Percentiles rank a stretch among this genome's conserved stretches.
Evolutionary conservation across 352 stramenopile genomes (phyloP).

Genomic region (Pythium guiyangense): DNA sequence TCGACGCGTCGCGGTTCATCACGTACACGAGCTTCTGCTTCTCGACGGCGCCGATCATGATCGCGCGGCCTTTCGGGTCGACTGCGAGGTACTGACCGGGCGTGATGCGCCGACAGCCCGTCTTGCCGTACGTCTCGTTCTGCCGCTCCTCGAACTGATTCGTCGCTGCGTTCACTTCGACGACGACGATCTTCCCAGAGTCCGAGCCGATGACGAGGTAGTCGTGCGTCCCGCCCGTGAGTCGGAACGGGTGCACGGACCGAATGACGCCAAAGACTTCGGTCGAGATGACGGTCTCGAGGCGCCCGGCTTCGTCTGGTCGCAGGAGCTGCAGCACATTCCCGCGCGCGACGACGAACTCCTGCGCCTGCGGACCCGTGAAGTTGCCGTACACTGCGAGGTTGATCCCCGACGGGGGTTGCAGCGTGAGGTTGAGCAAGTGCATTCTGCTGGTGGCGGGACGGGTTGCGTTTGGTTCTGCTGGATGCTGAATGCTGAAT

Average conservation of each 20-base stretch:
- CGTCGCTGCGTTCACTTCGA: slow-evolving; percentile 89
- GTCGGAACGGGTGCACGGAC: slow-evolving; percentile 86
- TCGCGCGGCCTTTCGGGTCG: slow-evolving; percentile 96
- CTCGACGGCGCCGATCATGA: slow-evolving; percentile 96
- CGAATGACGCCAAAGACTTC: slow-evolving; percentile 92
- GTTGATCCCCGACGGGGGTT: slow-evolving; percentile 77
- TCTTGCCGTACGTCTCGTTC: slow-evolving; percentile 96
- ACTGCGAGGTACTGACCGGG: slow-evolving; percentile 97
- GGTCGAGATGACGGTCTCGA: slow-evolving; percentile 79
- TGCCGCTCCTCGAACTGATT: slow-evolving; percentile 86
- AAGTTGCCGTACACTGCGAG: slow-evolving; percentile 92
- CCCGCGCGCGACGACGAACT: slow-evolving; percentile 93
- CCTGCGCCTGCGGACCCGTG: slow-evolving; percentile 84
- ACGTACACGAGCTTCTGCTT: slow-evolving; percentile 99
- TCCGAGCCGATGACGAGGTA: slow-evolving; percentile 96
- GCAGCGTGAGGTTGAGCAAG: slow-evolving; percentile 86
- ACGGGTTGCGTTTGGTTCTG: not conserved
- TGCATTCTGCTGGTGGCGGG: slow-evolving; percentile 41
- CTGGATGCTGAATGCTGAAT: not conserved
- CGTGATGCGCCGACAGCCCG: slow-evolving; percentile 94
- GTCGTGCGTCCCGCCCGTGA: slow-evolving; percentile 89
- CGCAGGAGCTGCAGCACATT: slow-evolving; percentile 94
- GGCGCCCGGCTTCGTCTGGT: slow-evolving; percentile 55
- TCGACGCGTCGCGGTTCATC: slow-evolving; percentile 95
- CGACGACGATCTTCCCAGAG: slow-evolving; percentile 93